Evolutionary conservation across 495 filamentous ascomycete species (phyloP).

Genomic region (Neurospora discreta): DNA sequence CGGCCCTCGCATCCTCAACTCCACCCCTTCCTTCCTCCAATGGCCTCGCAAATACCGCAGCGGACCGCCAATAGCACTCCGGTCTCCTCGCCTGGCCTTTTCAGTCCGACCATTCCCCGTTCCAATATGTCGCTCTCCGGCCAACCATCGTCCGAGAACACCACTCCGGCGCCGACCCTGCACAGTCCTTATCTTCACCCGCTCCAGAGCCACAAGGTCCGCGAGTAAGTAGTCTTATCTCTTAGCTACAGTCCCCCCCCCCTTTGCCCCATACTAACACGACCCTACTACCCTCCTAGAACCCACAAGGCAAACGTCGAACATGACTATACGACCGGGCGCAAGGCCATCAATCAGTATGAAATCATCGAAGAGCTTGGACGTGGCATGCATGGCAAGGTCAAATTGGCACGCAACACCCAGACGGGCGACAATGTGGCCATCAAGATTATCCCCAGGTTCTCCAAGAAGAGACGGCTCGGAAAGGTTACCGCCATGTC

Average conservation of each 20-base stretch:
- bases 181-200: slow-evolving; percentile 54
- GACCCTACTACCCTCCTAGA: slow-evolving; percentile 20
- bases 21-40: slow-evolving; percentile 24
- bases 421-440: slow-evolving; percentile 73
- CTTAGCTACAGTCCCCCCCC: neutral
- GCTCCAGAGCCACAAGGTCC: slow-evolving; percentile 49
- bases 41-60: slow-evolving; percentile 15
- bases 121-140: slow-evolving; percentile 22
- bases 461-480: slow-evolving; percentile 82
- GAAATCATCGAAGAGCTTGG: slow-evolving; percentile 94
- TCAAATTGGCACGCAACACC: slow-evolving; percentile 79
- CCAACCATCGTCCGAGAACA: slow-evolving; percentile 35
- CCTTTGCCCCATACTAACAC: neutral
- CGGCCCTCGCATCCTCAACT: slow-evolving; percentile 28
- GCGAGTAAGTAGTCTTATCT: slow-evolving; percentile 33
- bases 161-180: slow-evolving; percentile 26
- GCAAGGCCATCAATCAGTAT: slow-evolving; percentile 95
- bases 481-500: slow-evolving; percentile 51
- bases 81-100: slow-evolving; percentile 56
- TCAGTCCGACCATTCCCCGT: slow-evolving; percentile 39
- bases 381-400: slow-evolving; percentile 91
- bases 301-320: slow-evolving; percentile 87
- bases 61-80: slow-evolving; percentile 56
- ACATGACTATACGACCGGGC: slow-evolving; percentile 72
- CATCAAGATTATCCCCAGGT: slow-evolving; percentile 97